phyloP scores from a whole-genome alignment of 2,329 filamentous ascomycete species.

The Calycina marina region DNA sequence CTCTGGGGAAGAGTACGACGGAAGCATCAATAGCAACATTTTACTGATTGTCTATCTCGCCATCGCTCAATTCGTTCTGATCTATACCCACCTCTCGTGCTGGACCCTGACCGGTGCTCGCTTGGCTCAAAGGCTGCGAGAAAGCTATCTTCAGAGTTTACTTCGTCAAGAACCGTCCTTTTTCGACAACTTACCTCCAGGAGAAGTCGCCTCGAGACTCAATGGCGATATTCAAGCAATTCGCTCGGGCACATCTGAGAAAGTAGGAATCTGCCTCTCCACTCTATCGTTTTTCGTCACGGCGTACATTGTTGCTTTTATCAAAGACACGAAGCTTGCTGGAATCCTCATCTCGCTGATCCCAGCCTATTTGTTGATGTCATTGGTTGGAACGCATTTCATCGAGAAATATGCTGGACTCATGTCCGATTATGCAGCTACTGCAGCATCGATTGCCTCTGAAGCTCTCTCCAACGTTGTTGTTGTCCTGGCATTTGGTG shows the following conservation, averaged over 20 bases:
- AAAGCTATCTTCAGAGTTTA: conserved; percentile 30
- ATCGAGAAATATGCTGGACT: conserved; percentile 28
- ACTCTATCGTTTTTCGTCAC: conserved; percentile 43
- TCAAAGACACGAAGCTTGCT: conserved; percentile 38
- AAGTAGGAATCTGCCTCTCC: conserved; percentile 40
- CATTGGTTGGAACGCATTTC: conserved; percentile 30
- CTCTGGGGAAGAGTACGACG: conserved; percentile 20
- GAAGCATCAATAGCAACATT: not conserved
- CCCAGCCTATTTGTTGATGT: conserved; percentile 34
- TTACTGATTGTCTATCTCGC: conserved; percentile 16
- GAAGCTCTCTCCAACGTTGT: conserved; percentile 34
- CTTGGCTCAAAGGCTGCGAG: conserved; percentile 31
- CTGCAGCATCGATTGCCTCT: conserved; percentile 35
- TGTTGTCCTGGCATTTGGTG: conserved; percentile 39
- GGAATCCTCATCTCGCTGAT: conserved; percentile 36
- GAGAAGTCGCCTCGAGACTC: conserved; percentile 31
- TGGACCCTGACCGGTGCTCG: conserved; percentile 35
- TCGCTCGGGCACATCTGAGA: conserved; percentile 43
- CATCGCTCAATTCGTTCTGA: conserved; percentile 32
- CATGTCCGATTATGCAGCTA: conserved; percentile 30
- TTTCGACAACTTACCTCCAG: conserved; percentile 33
- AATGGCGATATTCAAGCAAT: conserved; percentile 8
- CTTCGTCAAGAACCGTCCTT: conserved; percentile 36
- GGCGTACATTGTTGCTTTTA: conserved; percentile 43
- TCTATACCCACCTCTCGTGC: conserved; percentile 32